These are phyloP conservation scores for Boletellus emodensis DNA, from an alignment of 768 basidiomycete species.

Conservation along the genomic window DNA sequence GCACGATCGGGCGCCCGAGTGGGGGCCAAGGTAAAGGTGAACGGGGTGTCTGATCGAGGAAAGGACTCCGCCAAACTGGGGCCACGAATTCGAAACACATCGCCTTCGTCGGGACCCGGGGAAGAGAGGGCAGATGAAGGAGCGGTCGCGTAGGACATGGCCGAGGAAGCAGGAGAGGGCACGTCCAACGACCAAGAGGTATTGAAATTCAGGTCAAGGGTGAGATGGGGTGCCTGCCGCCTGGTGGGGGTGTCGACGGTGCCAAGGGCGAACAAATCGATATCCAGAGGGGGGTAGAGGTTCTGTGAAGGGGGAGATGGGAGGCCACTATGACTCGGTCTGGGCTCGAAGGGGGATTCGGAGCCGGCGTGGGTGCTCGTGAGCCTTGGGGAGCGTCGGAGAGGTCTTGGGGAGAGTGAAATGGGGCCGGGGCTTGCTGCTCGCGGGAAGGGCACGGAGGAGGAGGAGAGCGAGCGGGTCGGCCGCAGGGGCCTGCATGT, in stretches of 20 bases:
- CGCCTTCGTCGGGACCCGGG: slow-evolving; percentile 11
- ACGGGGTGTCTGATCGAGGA: slow-evolving; percentile 2
- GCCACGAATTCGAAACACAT: slow-evolving; percentile 7
- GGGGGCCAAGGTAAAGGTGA: slow-evolving; percentile 10
- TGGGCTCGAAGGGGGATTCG: slow-evolving; percentile 19
- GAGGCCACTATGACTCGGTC: slow-evolving; percentile 5
- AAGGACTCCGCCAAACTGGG: not conserved
- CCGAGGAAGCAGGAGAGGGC: slow-evolving; percentile 15
- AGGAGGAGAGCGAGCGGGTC: slow-evolving; percentile 6
- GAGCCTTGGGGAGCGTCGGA: slow-evolving; percentile 5
- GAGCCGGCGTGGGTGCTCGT: slow-evolving; percentile 12
- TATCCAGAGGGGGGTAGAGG: slow-evolving; percentile 9
- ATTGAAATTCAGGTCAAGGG: slow-evolving; percentile 24
- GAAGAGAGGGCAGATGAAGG: slow-evolving; percentile 9
- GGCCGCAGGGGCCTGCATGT: slow-evolving; percentile 1
- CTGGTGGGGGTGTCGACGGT: slow-evolving; percentile 7
- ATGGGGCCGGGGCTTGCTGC: slow-evolving; percentile 1
- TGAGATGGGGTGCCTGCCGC: slow-evolving; percentile 9
- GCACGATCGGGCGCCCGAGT: slow-evolving; percentile 1
- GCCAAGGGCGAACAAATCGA: slow-evolving; percentile 7
- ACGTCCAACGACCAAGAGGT: slow-evolving; percentile 15
- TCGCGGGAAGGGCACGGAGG: slow-evolving; percentile 21
- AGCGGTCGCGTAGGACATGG: slow-evolving; percentile 24
- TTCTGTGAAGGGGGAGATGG: not conserved
- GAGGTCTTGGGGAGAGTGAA: not conserved